phyloP scores from a whole-genome alignment of 441 rosid genomes.

The Eruca vesicaria region DNA sequence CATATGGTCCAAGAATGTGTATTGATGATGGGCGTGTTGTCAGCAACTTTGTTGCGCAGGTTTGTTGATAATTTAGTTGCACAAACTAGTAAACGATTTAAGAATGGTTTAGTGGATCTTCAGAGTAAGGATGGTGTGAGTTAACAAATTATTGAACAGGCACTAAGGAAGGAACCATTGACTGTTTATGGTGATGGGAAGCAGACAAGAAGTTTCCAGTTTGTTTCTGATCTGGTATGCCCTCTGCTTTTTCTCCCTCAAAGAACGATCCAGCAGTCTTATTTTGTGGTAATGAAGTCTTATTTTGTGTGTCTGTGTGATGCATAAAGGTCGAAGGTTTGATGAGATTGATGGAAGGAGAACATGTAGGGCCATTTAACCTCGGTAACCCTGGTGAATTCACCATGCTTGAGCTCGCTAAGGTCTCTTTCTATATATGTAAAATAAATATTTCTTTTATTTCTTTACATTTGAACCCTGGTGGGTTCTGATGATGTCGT shows the following conservation, averaged over 20 bases:
- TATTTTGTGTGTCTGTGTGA: constrained; percentile 15
- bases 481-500: constrained; percentile 12
- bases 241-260: neutral
- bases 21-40: constrained; percentile 87
- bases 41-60: constrained; percentile 86
- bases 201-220: constrained; percentile 88
- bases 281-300: neutral
- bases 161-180: constrained; percentile 80
- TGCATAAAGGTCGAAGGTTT: constrained; percentile 66
- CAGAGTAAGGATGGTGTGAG: constrained; percentile 20
- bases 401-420: constrained; percentile 95
- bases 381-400: constrained; percentile 99
- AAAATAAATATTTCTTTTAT: neutral
- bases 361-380: constrained; percentile 85
- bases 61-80: constrained; percentile 12
- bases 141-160: constrained; percentile 42
- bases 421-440: constrained; percentile 39
- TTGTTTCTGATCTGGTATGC: constrained; percentile 75
- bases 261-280: neutral
- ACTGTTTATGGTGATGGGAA: constrained; percentile 89
- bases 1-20: constrained; percentile 88
- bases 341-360: constrained; percentile 79
- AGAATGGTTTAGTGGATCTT: constrained; percentile 8
- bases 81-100: neutral
- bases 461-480: neutral